phyloP scores from a whole-genome alignment of 1,284 basidiomycete species.

The Ceratobasidium papillatum region DNA sequence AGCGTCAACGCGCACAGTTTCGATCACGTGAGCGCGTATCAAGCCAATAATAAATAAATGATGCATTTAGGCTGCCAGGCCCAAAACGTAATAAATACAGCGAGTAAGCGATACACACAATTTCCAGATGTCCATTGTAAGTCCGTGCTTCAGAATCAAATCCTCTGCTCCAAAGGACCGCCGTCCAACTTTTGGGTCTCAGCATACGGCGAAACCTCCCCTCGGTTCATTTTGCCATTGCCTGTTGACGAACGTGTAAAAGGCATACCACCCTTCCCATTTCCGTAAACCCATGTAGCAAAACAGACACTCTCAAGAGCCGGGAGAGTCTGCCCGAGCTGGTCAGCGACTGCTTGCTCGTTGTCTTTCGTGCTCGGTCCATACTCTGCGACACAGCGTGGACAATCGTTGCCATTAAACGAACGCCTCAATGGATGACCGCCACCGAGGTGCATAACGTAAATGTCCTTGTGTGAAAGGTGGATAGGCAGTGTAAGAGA shows the following conservation, averaged over 20 bases:
- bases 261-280: conserved; percentile 11
- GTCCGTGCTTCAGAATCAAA: not conserved
- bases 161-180: not conserved
- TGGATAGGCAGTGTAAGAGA: conserved; percentile 26
- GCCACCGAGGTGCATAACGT: conserved; percentile 10
- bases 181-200: conserved; percentile 24
- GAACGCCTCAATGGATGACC: conserved; percentile 24
- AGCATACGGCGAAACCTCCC: conserved; percentile 2
- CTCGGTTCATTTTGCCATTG: not conserved
- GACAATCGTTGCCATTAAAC: conserved; percentile 3
- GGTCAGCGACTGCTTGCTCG: conserved; percentile 12
- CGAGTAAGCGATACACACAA: not conserved
- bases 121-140: not conserved
- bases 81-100: conserved; percentile 13
- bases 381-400: conserved; percentile 19
- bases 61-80: conserved; percentile 9
- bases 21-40: not conserved
- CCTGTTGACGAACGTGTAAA: conserved; percentile 17
- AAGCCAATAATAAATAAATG: not conserved
- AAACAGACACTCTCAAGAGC: conserved; percentile 3
- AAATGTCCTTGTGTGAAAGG: conserved; percentile 30
- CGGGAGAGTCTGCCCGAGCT: not conserved
- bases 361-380: conserved; percentile 14
- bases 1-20: not conserved
- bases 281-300: conserved; percentile 33